Conservation (phyloP, 1,139 yeast genomes). For the Geotrichum bryndzae region DNA sequence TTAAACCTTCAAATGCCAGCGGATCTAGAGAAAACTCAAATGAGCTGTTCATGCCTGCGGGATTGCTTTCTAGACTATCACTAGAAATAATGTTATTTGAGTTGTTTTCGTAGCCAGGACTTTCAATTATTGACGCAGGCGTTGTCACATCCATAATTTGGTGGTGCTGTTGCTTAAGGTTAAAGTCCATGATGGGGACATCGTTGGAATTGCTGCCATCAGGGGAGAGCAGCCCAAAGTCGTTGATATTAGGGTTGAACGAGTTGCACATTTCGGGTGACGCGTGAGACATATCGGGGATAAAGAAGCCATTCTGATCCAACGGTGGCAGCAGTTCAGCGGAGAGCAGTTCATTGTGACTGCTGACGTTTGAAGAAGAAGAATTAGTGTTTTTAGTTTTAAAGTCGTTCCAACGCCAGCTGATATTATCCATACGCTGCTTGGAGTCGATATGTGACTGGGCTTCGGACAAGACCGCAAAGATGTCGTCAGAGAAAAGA, state of each 20-base stretch:
- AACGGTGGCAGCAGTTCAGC: neutral
- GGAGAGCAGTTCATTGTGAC: neutral
- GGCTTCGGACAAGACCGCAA: slow-evolving; percentile 27
- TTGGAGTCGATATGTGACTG: slow-evolving; percentile 22
- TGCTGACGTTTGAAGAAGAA: neutral
- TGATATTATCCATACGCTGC: slow-evolving; percentile 25
- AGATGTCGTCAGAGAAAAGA: slow-evolving; percentile 25
- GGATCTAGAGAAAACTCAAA: slow-evolving; percentile 32
- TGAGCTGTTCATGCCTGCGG: neutral
- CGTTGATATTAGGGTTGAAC: neutral
- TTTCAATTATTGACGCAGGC: slow-evolving; percentile 12
- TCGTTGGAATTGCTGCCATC: slow-evolving; percentile 7
- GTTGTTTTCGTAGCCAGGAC: slow-evolving; percentile 5
- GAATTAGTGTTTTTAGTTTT: neutral
- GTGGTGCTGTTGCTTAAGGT: neutral
- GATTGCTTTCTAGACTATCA: neutral
- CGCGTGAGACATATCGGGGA: neutral
- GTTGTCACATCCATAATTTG: slow-evolving; percentile 8
- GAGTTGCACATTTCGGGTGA: neutral
- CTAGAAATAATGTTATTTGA: neutral
- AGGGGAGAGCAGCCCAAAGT: slow-evolving; percentile 16
- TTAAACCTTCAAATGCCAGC: slow-evolving; percentile 28
- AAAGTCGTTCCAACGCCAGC: slow-evolving; percentile 13
- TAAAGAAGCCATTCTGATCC: neutral
- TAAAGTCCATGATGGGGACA: slow-evolving; percentile 10